Evolutionary conservation across 2,329 filamentous ascomycete species (phyloP).

Genomic region (Trichoderma asperellum): DNA sequence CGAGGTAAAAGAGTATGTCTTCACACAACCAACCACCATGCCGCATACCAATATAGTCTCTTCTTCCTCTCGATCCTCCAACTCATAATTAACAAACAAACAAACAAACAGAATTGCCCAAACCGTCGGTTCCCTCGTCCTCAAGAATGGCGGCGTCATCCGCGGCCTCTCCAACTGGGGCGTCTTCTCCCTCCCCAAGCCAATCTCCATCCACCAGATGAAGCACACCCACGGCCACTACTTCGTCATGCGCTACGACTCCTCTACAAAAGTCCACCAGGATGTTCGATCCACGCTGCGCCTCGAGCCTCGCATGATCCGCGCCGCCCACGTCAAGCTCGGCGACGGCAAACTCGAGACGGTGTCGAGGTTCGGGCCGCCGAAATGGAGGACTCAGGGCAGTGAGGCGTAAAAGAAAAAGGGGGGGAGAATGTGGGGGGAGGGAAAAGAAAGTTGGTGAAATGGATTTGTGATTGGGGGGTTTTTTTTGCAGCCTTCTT

Average conservation of each 20-base stretch:
- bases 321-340: conserved; percentile 84
- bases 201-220: conserved; percentile 78
- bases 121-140: conserved; percentile 80
- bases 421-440: conserved; percentile 4
- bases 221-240: conserved; percentile 87
- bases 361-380: conserved; percentile 52
- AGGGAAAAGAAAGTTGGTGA: neutral
- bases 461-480: neutral
- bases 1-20: conserved; percentile 90
- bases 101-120: conserved; percentile 72
- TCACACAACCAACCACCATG: neutral
- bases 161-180: conserved; percentile 96
- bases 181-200: conserved; percentile 81
- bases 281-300: conserved; percentile 74
- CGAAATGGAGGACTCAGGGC: conserved; percentile 52
- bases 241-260: conserved; percentile 97
- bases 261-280: conserved; percentile 72
- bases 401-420: conserved; percentile 38
- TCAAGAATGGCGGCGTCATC: conserved; percentile 83
- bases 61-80: conserved; percentile 21
- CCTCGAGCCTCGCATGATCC: conserved; percentile 88
- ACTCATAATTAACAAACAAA: conserved; percentile 10
- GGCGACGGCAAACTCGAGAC: conserved; percentile 65
- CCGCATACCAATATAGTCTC: conserved; percentile 21
- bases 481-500: neutral